Conservation (phyloP, 805 yeast genomes). For the Teunomyces kruisii region DNA sequence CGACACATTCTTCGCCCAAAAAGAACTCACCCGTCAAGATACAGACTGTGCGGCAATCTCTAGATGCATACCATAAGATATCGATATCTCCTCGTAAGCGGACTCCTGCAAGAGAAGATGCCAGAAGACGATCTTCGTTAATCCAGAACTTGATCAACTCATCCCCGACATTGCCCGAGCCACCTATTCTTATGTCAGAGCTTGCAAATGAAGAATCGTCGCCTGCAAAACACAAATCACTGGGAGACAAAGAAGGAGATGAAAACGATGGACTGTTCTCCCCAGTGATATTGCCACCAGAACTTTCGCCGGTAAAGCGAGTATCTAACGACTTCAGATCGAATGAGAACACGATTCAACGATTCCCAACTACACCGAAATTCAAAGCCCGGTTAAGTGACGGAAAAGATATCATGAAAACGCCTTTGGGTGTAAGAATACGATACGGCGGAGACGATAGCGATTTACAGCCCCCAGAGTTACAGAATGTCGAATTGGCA, state of each 20-base stretch:
- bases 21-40: slow-evolving; percentile 15
- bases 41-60: slow-evolving; percentile 31
- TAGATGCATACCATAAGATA: slow-evolving; percentile 29
- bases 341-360: slow-evolving; percentile 15
- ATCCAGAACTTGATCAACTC: slow-evolving; percentile 37
- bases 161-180: slow-evolving; percentile 45
- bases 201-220: slow-evolving; percentile 19
- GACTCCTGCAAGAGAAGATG: slow-evolving; percentile 16
- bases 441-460: slow-evolving; percentile 28
- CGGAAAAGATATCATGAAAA: slow-evolving; percentile 20
- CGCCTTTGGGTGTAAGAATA: slow-evolving; percentile 24
- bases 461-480: slow-evolving; percentile 29
- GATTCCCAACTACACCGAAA: slow-evolving; percentile 15
- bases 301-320: slow-evolving; percentile 16
- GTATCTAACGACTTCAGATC: background rate
- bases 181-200: slow-evolving; percentile 41
- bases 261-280: slow-evolving; percentile 12
- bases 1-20: slow-evolving; percentile 3
- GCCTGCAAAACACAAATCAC: slow-evolving; percentile 4
- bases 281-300: slow-evolving; percentile 20
- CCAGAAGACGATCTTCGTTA: slow-evolving; percentile 29
- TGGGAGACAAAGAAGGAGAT: slow-evolving; percentile 4
- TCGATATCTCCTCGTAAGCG: slow-evolving; percentile 33
- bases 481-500: slow-evolving; percentile 9
- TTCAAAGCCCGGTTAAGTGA: slow-evolving; percentile 15